Evolutionary conservation across 129 eudicot species (phyloP), one percentile per base, ranked within the genome.

Genomic region (Heracleum sosnowskyi): DNA sequence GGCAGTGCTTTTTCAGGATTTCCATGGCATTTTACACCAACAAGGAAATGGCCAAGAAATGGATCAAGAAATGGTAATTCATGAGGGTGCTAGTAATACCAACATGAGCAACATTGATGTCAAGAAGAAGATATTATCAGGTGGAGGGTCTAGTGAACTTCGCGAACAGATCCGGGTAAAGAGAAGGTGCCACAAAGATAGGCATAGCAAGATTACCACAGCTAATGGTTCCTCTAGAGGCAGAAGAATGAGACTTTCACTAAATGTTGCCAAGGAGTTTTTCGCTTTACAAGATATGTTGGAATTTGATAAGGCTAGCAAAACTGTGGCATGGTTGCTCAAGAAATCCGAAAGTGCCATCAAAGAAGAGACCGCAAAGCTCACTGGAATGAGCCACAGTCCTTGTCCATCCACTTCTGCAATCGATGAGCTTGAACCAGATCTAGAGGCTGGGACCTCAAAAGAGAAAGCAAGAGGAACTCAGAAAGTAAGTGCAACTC

Each of bases 221-320:
- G 93, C 96, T 35, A 86, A 81, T 35, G 97, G 97, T 40, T 66
- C 24, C 40, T 86, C 85, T 1, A 90, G 97, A 76, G 93, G 87
- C 78, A 78, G 93, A 75, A 81, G 97, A 79, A 90, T 93, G 96
- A 89, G 98, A 55, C 81, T 93, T 76, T 91, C 98, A 5, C 90
- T 89, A 31, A 90, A 86, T 33, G 87, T 92, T 74, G 91, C 96
- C 2, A 72, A 86, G 4, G 88, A 83, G 75, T 92, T 92, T 80
- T 92, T 92, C 51, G 81, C 62, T 34, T 73, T 92, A 33, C 93
- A 92, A 84, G 97, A 92, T 55, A 28, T 86, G 77, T 77, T 90
- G 71, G 88, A 91, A 40, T 86, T 78, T 40, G 97, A 90, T 55
- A 92, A 90, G 76, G 89, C 93, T 7, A 92, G 96, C 81, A 76